Conservation (phyloP, 495 filamentous ascomycete genomes). For the Zalerion maritima region DNA sequence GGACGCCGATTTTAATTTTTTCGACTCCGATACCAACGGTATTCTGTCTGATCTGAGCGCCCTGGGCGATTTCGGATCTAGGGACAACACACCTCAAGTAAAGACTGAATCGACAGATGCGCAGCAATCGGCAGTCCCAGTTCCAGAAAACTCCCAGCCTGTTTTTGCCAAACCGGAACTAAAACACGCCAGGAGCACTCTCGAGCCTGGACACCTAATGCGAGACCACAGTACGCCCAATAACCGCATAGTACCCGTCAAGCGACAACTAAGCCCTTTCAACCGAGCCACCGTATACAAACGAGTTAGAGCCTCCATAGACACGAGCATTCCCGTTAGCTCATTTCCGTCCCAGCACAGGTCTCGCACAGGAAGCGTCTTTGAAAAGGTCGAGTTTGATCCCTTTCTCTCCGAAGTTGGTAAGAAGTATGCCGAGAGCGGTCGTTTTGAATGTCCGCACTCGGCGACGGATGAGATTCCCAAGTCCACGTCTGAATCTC, state of each 20-base stretch:
- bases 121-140: too few species aligned
- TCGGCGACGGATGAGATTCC: constrained; percentile 8
- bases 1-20: constrained; percentile 85
- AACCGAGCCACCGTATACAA: constrained; percentile 38
- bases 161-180: constrained; percentile 34
- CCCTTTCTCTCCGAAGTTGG: constrained; percentile 29
- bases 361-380: constrained; percentile 22
- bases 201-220: too few species aligned
- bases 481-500: constrained; percentile 12
- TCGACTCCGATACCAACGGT: constrained; percentile 42
- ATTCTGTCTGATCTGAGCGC: constrained; percentile 24
- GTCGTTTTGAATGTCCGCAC: constrained; percentile 28
- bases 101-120: constrained; percentile 8
- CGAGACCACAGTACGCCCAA: constrained; percentile 9
- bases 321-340: too few species aligned
- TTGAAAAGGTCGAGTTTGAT: constrained; percentile 35
- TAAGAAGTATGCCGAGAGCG: constrained; percentile 36
- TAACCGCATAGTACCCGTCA: too few species aligned
- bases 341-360: too few species aligned
- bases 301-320: constrained; percentile 28
- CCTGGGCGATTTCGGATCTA: constrained; percentile 13
- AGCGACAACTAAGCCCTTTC: constrained; percentile 32
- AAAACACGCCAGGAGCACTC: constrained; percentile 29
- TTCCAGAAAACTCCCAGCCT: too few species aligned
- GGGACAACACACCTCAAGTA: constrained; percentile 4